Base-by-base conservation (phyloP, 768 basidiomycete genomes). In the Suillus alpinus region DNA sequence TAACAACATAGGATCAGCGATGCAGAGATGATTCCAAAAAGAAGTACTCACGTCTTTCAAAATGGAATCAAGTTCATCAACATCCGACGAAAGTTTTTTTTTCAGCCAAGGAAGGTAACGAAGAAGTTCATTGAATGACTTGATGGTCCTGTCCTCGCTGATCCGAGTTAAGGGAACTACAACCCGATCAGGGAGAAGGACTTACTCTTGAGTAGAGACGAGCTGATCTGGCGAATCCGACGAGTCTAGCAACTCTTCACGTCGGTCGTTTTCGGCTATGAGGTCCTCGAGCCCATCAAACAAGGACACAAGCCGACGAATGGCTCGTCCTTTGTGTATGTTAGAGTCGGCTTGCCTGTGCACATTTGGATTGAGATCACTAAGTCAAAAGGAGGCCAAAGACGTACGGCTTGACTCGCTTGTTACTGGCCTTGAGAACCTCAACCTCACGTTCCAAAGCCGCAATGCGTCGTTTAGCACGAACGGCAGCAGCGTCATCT, bases 261-360 rank as follows among this genome's bases (percentile, higher is more conserved):
- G 40, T 6, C 44, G 57, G 37, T 63, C 59, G 29, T 53, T 55
- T 43, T 65, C 62, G 16, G 20, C 52, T n/a, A 65, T 58, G 2
- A 65, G 56, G n/a, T 63, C 64, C 13, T 65, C 61, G 3, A 60
- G 26, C 2, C 32, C 32, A 31, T 62, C 51, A 16, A 29, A 31
- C 20, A 65, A 56, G 3, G 56, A 39, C 14, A 65, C 59, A 1
- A 60, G 9, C 14, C 51, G 20, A 23, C 51, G 29, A 34, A 65
- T 65, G 3, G 14, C 49, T n/a, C 43, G 34, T 16, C 61, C 58
- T 36, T 36, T 36, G 36, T 29, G 29, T 7, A 34, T 32, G 16
- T 18, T 18, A 10, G 50, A 29, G 29, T 26, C 10, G 7, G 50
- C 32, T 34, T 34, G 18, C 16, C n/a, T n/a, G 8, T 8, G 3